Evolutionary conservation across 176 grass and related monocot genomes (phyloP).

Genomic region (Metroxylon sagu): DNA sequence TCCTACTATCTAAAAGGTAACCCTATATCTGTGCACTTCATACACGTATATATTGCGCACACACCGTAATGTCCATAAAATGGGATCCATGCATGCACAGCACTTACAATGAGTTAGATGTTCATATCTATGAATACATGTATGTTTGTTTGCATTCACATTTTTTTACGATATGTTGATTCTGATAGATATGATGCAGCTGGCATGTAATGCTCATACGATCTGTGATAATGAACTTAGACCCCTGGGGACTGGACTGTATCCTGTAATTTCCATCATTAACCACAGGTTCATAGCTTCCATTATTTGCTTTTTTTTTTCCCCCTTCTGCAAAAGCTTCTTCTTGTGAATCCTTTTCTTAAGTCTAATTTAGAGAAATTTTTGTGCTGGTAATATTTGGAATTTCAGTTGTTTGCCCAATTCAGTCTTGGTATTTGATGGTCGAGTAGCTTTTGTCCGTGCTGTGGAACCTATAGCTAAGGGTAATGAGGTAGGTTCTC

Average conservation of each 20-base stretch:
- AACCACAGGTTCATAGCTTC: constrained; percentile 63
- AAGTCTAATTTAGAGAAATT: no score
- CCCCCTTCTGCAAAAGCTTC: neutral
- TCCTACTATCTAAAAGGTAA: no score
- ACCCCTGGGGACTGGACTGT: constrained; percentile 78
- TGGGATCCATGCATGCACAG: neutral
- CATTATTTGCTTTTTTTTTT: constrained; percentile 15
- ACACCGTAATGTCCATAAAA: no score
- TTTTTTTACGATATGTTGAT: no score
- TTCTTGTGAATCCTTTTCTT: no score
- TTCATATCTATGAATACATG: no score
- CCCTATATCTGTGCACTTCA: no score
- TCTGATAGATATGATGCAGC: constrained; percentile 40
- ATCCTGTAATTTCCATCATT: constrained; percentile 91
- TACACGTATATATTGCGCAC: no score
- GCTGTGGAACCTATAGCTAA: constrained; percentile 63
- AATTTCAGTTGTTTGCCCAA: constrained; percentile 81
- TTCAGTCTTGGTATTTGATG: constrained; percentile 93
- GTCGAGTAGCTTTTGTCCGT: constrained; percentile 56
- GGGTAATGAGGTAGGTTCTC: constrained; percentile 55
- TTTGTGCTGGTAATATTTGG: constrained; percentile 8
- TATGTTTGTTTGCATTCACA: no score
- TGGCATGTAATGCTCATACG: constrained; percentile 89
- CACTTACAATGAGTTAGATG: constrained; percentile 11
- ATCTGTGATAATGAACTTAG: constrained; percentile 91